Evolutionary conservation across 495 filamentous ascomycete genomes (phyloP), one percentile per base, ranked within the genome.

Genomic region (Lasiosphaeria miniovina): DNA sequence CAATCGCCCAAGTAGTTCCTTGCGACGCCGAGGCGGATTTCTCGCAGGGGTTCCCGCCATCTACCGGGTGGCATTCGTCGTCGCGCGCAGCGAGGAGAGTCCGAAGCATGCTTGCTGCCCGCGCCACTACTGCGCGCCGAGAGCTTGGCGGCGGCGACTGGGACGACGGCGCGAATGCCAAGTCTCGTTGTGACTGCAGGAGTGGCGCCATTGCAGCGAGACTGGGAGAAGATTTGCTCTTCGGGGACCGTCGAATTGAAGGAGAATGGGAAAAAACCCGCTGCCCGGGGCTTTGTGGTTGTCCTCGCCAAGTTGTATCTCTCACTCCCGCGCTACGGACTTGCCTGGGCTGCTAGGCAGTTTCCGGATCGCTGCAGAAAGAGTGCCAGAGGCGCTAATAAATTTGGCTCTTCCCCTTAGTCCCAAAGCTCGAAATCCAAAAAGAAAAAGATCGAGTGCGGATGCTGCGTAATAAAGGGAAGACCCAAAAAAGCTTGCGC

Each of bases 21-120:
- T 54, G 49, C 5, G 61, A 63, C 48, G 69, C 64, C 4, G 59
- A 50, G 9, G 46, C 53, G n/a, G 69, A 65, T 61, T 68, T 71
- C 41, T 71, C 67, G 67, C 69, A 71, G 1, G 67, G 55, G 38
- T 69, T 52, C 24, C 24, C 24, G 33, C 60, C 49, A 11, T 33
- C 58, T 14, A 12, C 11, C 36, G 49, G 11, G 32, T 51, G 17
- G 12, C 61, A 41, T 15, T 62, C 33, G 31, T 67, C 62, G 5
- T 58, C 63, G 24, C 68, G 68, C 7, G n/a, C 31, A 54, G 60
- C 5, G 31, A 70, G 62, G 55, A 55, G 41, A 6, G 41, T 49
- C 32, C 15, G 15, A 35, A 58, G 38, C 17, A 36, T 15, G 36
- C 31, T 15, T 14, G n/a, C 17, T 17, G 54, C 38, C 17, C 46